Evolutionary conservation across 129 eudicot species (phyloP).

Genomic region (Solidago caesia): DNA sequence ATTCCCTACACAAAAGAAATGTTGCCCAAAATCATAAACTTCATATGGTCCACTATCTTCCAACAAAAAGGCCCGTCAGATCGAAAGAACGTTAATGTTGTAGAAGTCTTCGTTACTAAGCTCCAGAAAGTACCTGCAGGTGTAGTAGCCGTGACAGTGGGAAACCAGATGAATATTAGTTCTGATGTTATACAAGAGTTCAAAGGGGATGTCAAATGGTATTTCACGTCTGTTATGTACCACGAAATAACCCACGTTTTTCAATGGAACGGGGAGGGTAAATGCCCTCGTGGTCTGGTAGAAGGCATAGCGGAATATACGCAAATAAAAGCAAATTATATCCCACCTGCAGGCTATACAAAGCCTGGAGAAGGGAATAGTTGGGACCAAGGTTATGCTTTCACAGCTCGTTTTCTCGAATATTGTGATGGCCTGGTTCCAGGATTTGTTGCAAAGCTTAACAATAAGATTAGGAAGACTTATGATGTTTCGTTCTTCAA

Average conservation of each 20-base stretch:
- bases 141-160: background rate
- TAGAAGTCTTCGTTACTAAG: background rate
- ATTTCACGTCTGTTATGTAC: constrained; percentile 6
- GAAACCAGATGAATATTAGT: constrained; percentile 22
- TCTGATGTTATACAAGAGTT: constrained; percentile 1
- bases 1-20: constrained; percentile 21
- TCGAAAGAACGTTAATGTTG: background rate
- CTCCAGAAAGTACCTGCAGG: background rate
- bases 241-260: constrained; percentile 47
- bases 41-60: constrained; percentile 25
- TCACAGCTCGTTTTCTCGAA: constrained; percentile 25
- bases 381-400: constrained; percentile 34
- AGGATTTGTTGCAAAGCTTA: constrained; percentile 16
- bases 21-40: constrained; percentile 5
- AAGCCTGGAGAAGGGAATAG: constrained; percentile 20
- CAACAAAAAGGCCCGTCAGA: constrained; percentile 7
- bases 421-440: constrained; percentile 11
- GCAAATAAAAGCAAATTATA: background rate
- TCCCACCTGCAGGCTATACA: background rate
- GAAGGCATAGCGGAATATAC: constrained; percentile 30
- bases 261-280: constrained; percentile 39
- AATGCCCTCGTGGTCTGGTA: background rate
- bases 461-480: constrained; percentile 9
- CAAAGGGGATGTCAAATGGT: background rate
- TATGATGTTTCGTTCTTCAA: constrained; percentile 6